Percentiles rank a stretch among this genome's conserved stretches.
phyloP scores from a whole-genome alignment of 1,139 yeast species.

The Candida sp. region DNA sequence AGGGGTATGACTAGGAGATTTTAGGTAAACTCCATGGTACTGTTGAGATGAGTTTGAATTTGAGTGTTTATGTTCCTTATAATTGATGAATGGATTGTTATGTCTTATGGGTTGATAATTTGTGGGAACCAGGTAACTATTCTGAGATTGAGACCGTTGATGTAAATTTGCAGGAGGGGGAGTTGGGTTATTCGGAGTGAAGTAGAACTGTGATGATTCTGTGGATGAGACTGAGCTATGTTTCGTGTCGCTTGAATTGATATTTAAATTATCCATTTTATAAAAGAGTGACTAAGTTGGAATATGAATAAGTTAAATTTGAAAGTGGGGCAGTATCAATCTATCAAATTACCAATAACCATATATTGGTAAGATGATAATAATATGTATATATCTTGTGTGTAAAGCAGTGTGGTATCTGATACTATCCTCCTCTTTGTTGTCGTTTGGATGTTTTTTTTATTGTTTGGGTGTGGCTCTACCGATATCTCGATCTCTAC shows the following conservation, averaged over 20 bases:
- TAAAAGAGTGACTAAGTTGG: background rate
- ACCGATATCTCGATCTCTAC: no score
- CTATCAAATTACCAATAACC: background rate
- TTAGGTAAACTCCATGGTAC: slow-evolving; percentile 1
- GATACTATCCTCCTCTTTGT: background rate
- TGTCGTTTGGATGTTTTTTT: background rate
- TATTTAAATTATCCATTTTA: background rate
- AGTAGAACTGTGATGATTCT: slow-evolving; percentile 2
- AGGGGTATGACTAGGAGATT: background rate
- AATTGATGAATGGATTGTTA: slow-evolving; percentile 1
- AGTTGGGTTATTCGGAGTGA: background rate
- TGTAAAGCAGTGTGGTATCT: background rate
- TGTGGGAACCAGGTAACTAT: background rate
- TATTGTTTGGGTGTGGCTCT: no score
- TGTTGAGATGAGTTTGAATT: background rate
- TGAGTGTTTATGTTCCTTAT: background rate
- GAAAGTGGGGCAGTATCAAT: background rate
- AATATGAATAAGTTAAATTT: background rate
- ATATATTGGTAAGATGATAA: background rate
- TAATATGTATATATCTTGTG: background rate
- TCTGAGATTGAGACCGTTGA: slow-evolving; percentile 1
- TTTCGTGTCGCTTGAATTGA: background rate
- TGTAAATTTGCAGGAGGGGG: background rate
- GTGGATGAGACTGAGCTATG: slow-evolving; percentile 1
- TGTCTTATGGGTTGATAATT: slow-evolving; percentile 1